Percentiles rank a stretch among this genome's conserved stretches.
Evolutionary conservation across 163 green algal species (phyloP).

Genomic region (Chlamydomonas reinhardtii): DNA sequence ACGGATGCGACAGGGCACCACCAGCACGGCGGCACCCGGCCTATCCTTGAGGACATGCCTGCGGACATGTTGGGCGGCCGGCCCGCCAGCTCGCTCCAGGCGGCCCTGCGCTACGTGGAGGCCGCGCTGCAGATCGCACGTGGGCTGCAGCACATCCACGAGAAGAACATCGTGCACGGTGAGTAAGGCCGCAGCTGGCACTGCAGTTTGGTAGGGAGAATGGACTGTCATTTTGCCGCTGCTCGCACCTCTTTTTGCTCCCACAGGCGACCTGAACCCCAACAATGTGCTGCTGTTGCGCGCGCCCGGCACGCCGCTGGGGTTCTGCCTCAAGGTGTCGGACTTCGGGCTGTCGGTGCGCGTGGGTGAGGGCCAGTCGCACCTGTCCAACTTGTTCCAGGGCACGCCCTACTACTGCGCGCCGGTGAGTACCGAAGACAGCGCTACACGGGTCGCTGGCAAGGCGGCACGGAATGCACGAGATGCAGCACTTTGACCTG

Average conservation of each 20-base stretch:
- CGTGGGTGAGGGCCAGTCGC: constrained; percentile 43
- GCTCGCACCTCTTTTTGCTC: background rate
- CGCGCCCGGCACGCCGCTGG: constrained; percentile 9
- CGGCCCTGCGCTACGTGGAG: constrained; percentile 40
- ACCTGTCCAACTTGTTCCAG: constrained; percentile 53
- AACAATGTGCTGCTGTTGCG: constrained; percentile 50
- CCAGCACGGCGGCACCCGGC: background rate
- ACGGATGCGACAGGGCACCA: too few relatives aligned
- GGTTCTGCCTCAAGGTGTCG: constrained; percentile 47
- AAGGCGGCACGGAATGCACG: too few relatives aligned
- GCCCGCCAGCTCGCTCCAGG: constrained; percentile 17
- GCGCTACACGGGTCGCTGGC: too few relatives aligned
- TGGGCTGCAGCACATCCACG: constrained; percentile 47
- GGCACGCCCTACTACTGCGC: constrained; percentile 48
- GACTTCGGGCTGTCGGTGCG: constrained; percentile 52
- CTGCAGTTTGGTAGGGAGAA: too few relatives aligned
- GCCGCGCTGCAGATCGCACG: constrained; percentile 31
- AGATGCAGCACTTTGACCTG: too few relatives aligned
- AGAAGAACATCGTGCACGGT: constrained; percentile 53
- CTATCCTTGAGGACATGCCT: background rate
- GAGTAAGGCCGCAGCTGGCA: background rate
- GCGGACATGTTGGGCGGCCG: background rate
- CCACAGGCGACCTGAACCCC: constrained; percentile 44
- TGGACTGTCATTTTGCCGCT: too few relatives aligned
- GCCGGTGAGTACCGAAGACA: constrained; percentile 40